Base-by-base conservation (phyloP, 2,329 filamentous ascomycete species). In the Juglanconis sp. region DNA sequence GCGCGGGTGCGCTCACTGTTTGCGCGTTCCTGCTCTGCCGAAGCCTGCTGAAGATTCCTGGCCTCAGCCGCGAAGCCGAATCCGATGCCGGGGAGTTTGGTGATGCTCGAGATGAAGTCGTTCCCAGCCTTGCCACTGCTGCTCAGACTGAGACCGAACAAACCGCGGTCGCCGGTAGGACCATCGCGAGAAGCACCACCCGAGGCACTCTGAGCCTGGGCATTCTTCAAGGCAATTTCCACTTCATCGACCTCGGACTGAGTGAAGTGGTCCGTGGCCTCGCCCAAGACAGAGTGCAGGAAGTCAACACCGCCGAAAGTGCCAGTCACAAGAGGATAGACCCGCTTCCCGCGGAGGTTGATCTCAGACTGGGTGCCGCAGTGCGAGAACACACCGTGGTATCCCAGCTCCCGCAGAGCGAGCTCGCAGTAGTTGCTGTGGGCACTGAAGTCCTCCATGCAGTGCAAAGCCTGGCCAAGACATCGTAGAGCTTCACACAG, bases 401-500 rank as follows among this genome's bases (percentile, higher is more conserved):
- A 84, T 1, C 89, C 89, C 63, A 91, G 79, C 70, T 95, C 91
- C 34, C 87, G 83, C 34, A 95, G 80, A 4, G 84, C 88, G 62
- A 94, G 81, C 73, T 95, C 91, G 67, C 87, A 88, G 74, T 94
- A 95, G 74, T 94, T 94, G 70, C 88, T 92, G 73, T 94, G 90
- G 1, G 90, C 90, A 52, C 87, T 87, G 78, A 84, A 95, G 66
- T 93, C 83, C 81, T 93, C 90, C 70, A 93, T 81, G 50, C 87
- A 91, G 72, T 93, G 90, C 31, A 92, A 79, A 3, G 87, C 86
- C 71, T 92, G 90, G 0, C 90, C 90, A 0, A 93, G 79, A 63
- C 88, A 92, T 61, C 91, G 80, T 62, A 94, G 77, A 3, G 90
- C 91, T 71, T 95, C 91, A 67, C 85, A 91, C n/a, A 95, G 80